A percentile compares a stretch with the other conserved stretches of the same genome.
Evolutionary conservation across 768 basidiomycete genomes (phyloP).

Genomic region (Mycena vitilis): DNA sequence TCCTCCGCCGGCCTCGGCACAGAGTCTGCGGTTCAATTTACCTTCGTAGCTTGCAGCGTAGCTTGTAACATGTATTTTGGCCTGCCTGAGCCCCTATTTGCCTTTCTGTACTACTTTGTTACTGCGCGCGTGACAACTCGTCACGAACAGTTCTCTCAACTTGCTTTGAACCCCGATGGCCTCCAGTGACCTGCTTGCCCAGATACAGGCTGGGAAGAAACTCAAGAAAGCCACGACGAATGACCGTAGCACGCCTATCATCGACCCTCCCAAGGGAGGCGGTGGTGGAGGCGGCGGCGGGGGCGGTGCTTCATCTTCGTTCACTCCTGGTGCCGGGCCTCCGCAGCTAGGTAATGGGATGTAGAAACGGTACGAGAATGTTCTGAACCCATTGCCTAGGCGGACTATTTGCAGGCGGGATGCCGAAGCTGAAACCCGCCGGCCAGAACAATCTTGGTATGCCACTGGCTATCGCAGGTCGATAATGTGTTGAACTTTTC

Average conservation of each 20-base stretch:
- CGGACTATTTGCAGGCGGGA: slow-evolving; percentile 89
- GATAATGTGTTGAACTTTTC: slow-evolving; percentile 26
- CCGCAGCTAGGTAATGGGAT: slow-evolving; percentile 73
- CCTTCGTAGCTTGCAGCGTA: not conserved
- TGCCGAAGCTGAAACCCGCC: slow-evolving; percentile 91
- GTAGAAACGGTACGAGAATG: slow-evolving; percentile 9
- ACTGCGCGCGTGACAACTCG: not conserved
- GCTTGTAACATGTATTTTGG: not conserved
- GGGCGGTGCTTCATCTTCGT: slow-evolving; percentile 43
- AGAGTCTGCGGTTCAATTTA: slow-evolving; percentile 21
- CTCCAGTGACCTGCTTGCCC: slow-evolving; percentile 78
- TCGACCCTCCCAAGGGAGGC: slow-evolving; percentile 63
- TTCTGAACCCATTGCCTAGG: slow-evolving; percentile 29
- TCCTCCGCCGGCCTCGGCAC: slow-evolving; percentile 31
- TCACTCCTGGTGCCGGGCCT: slow-evolving; percentile 58
- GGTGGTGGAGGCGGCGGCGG: slow-evolving; percentile 53
- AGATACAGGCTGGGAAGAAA: slow-evolving; percentile 85
- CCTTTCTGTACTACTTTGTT: not conserved
- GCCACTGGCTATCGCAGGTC: slow-evolving; percentile 23
- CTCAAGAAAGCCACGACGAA: slow-evolving; percentile 87
- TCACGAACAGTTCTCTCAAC: slow-evolving; percentile 5
- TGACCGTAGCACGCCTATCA: slow-evolving; percentile 78
- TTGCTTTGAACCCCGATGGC: slow-evolving; percentile 61
- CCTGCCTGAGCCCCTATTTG: not conserved
- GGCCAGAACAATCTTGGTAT: slow-evolving; percentile 70